These are phyloP conservation scores for Verticillium dahliae DNA, from an alignment of 2,329 filamentous ascomycete genomes.

Conservation along the genomic window DNA sequence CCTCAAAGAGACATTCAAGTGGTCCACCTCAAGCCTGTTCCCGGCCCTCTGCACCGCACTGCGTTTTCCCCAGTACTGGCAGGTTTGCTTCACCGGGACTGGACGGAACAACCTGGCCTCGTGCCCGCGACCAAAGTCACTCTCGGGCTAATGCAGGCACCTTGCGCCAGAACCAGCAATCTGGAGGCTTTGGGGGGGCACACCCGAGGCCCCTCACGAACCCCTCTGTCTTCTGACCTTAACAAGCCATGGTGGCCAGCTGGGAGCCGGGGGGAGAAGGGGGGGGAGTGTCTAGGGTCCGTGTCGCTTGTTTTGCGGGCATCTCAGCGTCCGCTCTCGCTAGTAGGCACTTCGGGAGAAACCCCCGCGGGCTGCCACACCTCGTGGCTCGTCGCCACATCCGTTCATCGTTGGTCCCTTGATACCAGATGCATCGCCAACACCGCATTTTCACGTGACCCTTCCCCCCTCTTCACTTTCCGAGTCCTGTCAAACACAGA, in stretches of 20 bases:
- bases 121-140: not conserved
- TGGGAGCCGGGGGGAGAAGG: not conserved
- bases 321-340: not conserved
- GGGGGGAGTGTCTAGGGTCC: not conserved
- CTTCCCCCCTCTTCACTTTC: not conserved
- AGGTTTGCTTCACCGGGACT: not conserved
- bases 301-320: not conserved
- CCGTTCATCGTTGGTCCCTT: not conserved
- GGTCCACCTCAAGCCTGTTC: not conserved
- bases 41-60: not conserved
- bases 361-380: not conserved
- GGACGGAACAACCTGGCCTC: not conserved
- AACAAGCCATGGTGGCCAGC: not conserved
- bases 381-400: not conserved
- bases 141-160: not conserved
- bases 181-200: not conserved
- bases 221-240: not conserved
- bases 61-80: not conserved
- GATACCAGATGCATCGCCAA: not conserved
- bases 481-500: not conserved
- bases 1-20: not conserved
- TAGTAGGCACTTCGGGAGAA: not conserved
- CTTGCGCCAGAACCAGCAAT: not conserved
- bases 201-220: not conserved
- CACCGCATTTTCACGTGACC: not conserved